Conservation (phyloP, 768 basidiomycete genomes). For the Podaxis sp. region DNA sequence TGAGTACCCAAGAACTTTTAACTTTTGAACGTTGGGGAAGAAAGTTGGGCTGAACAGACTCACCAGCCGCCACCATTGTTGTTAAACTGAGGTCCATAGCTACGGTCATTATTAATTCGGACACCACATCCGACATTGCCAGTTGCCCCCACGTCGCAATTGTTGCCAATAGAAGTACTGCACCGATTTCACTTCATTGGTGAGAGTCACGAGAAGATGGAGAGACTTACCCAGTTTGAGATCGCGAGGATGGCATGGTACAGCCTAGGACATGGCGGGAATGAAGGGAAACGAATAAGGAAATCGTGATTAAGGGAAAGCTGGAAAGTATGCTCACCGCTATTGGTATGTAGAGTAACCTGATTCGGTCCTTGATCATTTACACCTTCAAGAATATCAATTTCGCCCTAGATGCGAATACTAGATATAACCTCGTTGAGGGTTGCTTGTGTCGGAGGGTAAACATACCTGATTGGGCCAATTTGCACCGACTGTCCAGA, state of each 20-base stretch:
- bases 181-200: background rate
- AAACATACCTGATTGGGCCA: conserved; percentile 25
- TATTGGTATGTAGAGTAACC: conserved; percentile 51
- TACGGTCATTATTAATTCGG: conserved; percentile 25
- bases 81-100: conserved; percentile 54
- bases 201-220: background rate
- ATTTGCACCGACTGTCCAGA: conserved; percentile 33
- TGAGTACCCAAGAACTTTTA: background rate
- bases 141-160: conserved; percentile 42
- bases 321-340: conserved; percentile 25
- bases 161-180: conserved; percentile 27
- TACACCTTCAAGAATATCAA: conserved; percentile 55
- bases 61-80: conserved; percentile 56
- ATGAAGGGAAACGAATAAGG: background rate
- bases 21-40: conserved; percentile 1
- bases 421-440: conserved; percentile 9
- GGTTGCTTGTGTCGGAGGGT: conserved; percentile 12
- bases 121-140: conserved; percentile 53
- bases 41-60: conserved; percentile 13
- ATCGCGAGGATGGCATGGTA: conserved; percentile 36
- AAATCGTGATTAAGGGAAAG: background rate
- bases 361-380: conserved; percentile 50
- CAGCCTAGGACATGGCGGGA: conserved; percentile 27
- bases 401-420: conserved; percentile 35
- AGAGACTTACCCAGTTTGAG: conserved; percentile 34